These are phyloP conservation scores for Annulohypoxylon truncatum DNA, from an alignment of 2,329 filamentous ascomycete species.

Conservation along the genomic window DNA sequence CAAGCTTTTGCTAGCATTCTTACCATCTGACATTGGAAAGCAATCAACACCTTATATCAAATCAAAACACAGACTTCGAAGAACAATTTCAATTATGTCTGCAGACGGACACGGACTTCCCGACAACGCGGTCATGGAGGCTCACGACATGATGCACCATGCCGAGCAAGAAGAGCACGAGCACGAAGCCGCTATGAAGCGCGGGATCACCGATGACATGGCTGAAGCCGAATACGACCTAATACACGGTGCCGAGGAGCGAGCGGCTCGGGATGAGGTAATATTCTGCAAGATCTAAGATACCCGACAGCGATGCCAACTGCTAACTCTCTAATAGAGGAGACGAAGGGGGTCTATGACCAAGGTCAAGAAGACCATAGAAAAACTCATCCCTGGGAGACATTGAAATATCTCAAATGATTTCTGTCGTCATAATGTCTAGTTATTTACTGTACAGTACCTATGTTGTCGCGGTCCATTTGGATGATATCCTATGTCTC, in stretches of 20 bases:
- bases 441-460: slow-evolving; percentile 16
- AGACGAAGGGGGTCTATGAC: slow-evolving; percentile 16
- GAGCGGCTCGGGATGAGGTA: slow-evolving; percentile 42
- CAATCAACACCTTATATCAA: slow-evolving; percentile 5
- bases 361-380: slow-evolving; percentile 44
- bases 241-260: slow-evolving; percentile 47
- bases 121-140: slow-evolving; percentile 41
- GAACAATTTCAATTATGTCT: slow-evolving; percentile 43
- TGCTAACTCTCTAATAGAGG: slow-evolving; percentile 29
- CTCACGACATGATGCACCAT: slow-evolving; percentile 50
- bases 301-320: neutral
- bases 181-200: slow-evolving; percentile 46
- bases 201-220: slow-evolving; percentile 46
- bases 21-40: slow-evolving; percentile 2
- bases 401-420: slow-evolving; percentile 31
- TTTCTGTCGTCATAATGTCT: neutral
- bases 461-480: slow-evolving; percentile 10
- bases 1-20: neutral
- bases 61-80: slow-evolving; percentile 12
- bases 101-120: slow-evolving; percentile 46
- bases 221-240: slow-evolving; percentile 48
- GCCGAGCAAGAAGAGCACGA: slow-evolving; percentile 50
- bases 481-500: slow-evolving; percentile 30
- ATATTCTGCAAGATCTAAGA: neutral
- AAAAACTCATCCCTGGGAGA: slow-evolving; percentile 45